These are phyloP conservation scores for Naegleria lovaniensis DNA, from an alignment of 208 protist genomes.

Conservation along the genomic window DNA sequence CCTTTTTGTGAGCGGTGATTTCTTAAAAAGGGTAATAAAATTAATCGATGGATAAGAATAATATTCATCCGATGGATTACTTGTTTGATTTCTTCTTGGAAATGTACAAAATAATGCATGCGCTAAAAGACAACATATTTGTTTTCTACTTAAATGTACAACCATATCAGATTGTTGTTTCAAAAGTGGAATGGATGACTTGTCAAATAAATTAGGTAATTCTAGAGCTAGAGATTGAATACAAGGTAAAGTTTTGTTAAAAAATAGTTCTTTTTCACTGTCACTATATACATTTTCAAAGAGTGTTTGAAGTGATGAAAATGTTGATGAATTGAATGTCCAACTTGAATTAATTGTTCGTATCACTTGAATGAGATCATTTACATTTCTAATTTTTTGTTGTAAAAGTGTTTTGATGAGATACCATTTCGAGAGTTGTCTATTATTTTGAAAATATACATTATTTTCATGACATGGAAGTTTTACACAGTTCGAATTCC, in stretches of 20 bases:
- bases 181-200: neutral
- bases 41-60: neutral
- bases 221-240: conserved; percentile 3
- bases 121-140: neutral
- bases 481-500: neutral
- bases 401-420: neutral
- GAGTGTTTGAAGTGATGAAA: neutral
- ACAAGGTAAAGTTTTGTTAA: neutral
- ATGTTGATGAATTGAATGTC: neutral
- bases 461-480: conserved; percentile 15
- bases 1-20: neutral
- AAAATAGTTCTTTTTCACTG: neutral
- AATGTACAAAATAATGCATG: conserved; percentile 23
- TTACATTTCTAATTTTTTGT: neutral
- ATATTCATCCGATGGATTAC: neutral
- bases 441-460: conserved; percentile 14
- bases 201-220: neutral
- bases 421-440: conserved; percentile 7
- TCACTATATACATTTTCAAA: neutral
- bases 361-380: neutral
- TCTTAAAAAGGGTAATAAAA: conserved; percentile 12
- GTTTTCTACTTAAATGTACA: neutral
- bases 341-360: neutral
- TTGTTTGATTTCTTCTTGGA: neutral
- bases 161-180: neutral